Conservation (phyloP, 2,329 filamentous ascomycete species). For the Nigrospora sphaerica region DNA sequence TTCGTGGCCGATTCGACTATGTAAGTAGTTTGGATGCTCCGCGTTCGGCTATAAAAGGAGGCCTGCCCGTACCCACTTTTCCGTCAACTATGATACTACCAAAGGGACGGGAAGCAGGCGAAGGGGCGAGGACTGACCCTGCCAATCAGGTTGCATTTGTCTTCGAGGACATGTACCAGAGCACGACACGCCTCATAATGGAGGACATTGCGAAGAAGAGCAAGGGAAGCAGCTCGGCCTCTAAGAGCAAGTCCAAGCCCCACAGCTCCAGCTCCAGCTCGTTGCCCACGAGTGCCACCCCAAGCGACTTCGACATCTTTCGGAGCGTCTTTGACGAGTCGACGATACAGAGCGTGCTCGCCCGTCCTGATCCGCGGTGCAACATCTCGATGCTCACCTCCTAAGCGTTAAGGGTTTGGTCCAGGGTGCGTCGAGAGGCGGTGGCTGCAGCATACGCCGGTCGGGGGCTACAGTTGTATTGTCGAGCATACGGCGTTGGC, state of each 20-base stretch:
- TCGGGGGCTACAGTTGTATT: no score
- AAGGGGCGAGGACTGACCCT: no score
- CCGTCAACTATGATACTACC: no score
- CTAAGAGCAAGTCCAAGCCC: constrained; percentile 22
- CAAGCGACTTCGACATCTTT: constrained; percentile 34
- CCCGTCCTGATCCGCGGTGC: constrained; percentile 47
- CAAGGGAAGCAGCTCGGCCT: constrained; percentile 17
- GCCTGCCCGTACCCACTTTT: no score
- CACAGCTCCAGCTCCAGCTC: constrained; percentile 22
- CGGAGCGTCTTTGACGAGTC: constrained; percentile 40
- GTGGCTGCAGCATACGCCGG: no score
- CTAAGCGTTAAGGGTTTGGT: constrained; percentile 1
- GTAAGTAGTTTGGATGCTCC: constrained; percentile 11
- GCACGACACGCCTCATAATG: constrained; percentile 43
- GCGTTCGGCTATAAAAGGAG: no score
- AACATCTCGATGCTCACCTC: constrained; percentile 44
- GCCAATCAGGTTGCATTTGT: constrained; percentile 44
- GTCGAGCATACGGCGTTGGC: no score
- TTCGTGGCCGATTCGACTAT: constrained; percentile 53
- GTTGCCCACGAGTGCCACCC: neutral
- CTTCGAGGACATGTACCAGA: constrained; percentile 51
- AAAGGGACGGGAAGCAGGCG: no score
- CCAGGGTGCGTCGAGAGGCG: no score
- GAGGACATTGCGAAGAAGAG: constrained; percentile 50
- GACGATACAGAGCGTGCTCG: constrained; percentile 43